Conservation (phyloP, 2,329 filamentous ascomycete species). For the Zopfia rhizophila region DNA sequence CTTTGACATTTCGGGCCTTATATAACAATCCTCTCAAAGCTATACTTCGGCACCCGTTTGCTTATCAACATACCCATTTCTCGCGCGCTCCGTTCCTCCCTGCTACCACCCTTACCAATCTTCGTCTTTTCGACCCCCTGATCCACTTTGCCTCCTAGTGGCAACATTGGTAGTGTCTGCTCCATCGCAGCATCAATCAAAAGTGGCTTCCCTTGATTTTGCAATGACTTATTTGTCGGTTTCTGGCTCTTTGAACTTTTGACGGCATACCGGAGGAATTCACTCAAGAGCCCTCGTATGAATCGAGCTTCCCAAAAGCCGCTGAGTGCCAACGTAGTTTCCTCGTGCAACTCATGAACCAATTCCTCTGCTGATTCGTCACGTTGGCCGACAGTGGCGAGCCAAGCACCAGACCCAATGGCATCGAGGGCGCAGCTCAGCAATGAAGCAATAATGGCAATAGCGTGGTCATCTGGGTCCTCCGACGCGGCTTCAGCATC, state of each 20-base stretch:
- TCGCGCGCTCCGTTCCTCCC: conserved; percentile 73
- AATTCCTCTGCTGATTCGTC: conserved; percentile 70
- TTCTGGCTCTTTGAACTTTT: conserved; percentile 42
- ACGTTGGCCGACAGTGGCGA: conserved; percentile 56
- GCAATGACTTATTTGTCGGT: conserved; percentile 42
- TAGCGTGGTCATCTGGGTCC: conserved; percentile 72
- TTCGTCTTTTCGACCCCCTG: conserved; percentile 60
- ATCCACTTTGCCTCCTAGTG: conserved; percentile 74
- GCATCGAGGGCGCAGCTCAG: conserved; percentile 80
- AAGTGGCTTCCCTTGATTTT: conserved; percentile 59
- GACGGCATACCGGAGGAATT: conserved; percentile 69
- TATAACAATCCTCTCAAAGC: conserved; percentile 75
- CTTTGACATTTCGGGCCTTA: conserved; percentile 17
- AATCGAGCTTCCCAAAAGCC: conserved; percentile 75
- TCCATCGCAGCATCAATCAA: conserved; percentile 56
- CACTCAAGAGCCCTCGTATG: conserved; percentile 71
- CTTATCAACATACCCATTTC: conserved; percentile 82
- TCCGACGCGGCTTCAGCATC: conserved; percentile 51
- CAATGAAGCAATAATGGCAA: conserved; percentile 76
- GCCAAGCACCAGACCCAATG: conserved; percentile 78
- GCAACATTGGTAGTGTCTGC: conserved; percentile 64
- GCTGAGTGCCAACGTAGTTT: conserved; percentile 76
- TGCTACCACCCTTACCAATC: conserved; percentile 75
- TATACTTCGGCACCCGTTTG: conserved; percentile 83
- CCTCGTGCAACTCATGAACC: conserved; percentile 71